Evolutionary conservation across 2,329 filamentous ascomycete genomes (phyloP), one percentile per base, ranked within the genome.

Genomic region (Bertia moriformis): DNA sequence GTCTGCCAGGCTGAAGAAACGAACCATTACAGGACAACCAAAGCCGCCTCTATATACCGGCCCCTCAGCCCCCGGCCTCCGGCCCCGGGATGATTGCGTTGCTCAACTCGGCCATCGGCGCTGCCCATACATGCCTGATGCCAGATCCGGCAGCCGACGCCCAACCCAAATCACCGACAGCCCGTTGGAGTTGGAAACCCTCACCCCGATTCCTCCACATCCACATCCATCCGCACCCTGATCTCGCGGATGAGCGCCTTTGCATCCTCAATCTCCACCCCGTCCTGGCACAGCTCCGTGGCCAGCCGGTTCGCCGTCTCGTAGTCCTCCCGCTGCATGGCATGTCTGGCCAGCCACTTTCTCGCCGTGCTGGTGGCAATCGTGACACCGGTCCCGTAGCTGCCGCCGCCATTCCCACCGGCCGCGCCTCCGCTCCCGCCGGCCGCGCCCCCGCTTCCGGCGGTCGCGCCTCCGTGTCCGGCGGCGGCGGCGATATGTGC

Each of bases 191-290:
- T n/a, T n/a, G n/a, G n/a, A n/a, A n/a, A n/a, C n/a, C n/a, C n/a
- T 5, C 24, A 24, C 24, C 27, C 19, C 27, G n/a, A 5, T 14
- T 49, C 59, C 7, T 54, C 52, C n/a, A 56, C 38, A 4, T 41
- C 46, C 38, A 49, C 59, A 38, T 85, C 82, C 58, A 87, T 70
- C 46, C 83, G 72, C 3, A 82, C 82, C 48, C 88, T 71, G 12
- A 93, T 79, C 57, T 96, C 89, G 44, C 86, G 72, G 44, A 94
- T 83, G 48, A 96, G 63, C 3, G 87, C 86, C 61, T 96, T 96
- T 19, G 91, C 91, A 58, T 98, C 91, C 55, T 98, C 91, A 2
- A 96, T 86, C 58, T 96, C 91, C 18, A 93, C 79, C 0, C 91
- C 91, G 58, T 98, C 91, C 58, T 95, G 86, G 55, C 88, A 95